Conservation (phyloP, 2,329 filamentous ascomycete genomes). For the Penicillium sp. region DNA sequence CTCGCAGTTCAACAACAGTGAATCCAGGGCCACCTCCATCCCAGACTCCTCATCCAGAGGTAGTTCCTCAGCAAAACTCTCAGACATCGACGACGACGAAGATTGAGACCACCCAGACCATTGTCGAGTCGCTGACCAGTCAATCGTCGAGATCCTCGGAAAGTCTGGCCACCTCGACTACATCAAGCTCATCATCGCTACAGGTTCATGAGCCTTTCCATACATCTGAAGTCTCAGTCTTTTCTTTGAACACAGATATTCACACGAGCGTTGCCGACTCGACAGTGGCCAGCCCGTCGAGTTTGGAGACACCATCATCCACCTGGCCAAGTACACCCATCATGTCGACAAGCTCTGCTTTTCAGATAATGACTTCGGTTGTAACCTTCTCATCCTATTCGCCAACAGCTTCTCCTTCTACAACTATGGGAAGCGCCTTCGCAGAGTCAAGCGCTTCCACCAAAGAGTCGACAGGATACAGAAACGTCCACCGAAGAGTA, state of each 20-base stretch:
- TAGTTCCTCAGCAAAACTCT: neutral
- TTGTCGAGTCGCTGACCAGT: neutral
- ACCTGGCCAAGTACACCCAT: neutral
- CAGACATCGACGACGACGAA: neutral
- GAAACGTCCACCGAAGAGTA: constrained; percentile 1
- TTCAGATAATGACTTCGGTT: neutral
- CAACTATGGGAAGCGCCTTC: neutral
- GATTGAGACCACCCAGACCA: neutral
- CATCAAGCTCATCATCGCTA: neutral
- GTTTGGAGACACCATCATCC: neutral
- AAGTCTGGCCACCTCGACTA: neutral
- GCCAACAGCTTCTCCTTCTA: neutral
- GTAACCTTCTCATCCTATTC: neutral
- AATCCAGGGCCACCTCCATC: neutral
- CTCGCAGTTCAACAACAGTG: neutral
- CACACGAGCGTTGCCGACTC: neutral
- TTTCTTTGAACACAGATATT: neutral
- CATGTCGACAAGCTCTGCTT: neutral
- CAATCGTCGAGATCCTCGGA: neutral
- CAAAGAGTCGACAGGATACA: neutral
- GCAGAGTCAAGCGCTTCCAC: constrained; percentile 1
- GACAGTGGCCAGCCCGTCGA: neutral
- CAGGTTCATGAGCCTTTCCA: neutral
- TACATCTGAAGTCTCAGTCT: neutral
- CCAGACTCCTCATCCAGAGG: neutral